Percentiles rank a stretch among this genome's conserved stretches.
Evolutionary conservation across 2,329 filamentous ascomycete genomes (phyloP).

Genomic region (Sporothrix brasiliensis): DNA sequence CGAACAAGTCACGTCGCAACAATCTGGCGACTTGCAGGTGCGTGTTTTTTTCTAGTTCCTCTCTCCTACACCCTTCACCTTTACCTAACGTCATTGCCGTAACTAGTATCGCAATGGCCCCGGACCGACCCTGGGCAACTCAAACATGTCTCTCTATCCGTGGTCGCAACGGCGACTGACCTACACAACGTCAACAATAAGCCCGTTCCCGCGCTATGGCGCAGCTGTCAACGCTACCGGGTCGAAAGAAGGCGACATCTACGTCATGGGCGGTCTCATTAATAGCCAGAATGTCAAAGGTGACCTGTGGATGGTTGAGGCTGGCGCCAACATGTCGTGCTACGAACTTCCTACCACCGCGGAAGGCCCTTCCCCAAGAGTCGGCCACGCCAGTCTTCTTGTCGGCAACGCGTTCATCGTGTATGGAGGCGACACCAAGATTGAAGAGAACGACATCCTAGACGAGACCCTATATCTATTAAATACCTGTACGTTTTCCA

Average conservation of each 20-base stretch:
- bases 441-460: conserved; percentile 85
- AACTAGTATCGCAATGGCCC: conserved; percentile 60
- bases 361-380: conserved; percentile 91
- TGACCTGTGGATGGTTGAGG: conserved; percentile 97
- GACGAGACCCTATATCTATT: conserved; percentile 96
- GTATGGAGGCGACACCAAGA: conserved; percentile 96
- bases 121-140: conserved; percentile 53
- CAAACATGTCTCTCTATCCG: conserved; percentile 84
- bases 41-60: neutral
- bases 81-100: conserved; percentile 15
- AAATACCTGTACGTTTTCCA: conserved; percentile 79
- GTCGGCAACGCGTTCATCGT: conserved; percentile 99
- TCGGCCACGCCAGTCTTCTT: conserved; percentile 89
- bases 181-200: conserved; percentile 78
- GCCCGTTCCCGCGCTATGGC: conserved; percentile 94
- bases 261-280: conserved; percentile 95
- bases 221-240: conserved; percentile 90
- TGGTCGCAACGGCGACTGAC: conserved; percentile 91
- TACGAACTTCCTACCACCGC: conserved; percentile 89
- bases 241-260: conserved; percentile 96
- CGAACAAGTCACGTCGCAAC: conserved; percentile 57
- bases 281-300: conserved; percentile 95
- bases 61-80: neutral
- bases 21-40: conserved; percentile 37
- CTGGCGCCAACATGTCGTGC: conserved; percentile 82